These are phyloP conservation scores for Alternaria sp. DNA, from an alignment of 2,329 filamentous ascomycete species.

Conservation along the genomic window DNA sequence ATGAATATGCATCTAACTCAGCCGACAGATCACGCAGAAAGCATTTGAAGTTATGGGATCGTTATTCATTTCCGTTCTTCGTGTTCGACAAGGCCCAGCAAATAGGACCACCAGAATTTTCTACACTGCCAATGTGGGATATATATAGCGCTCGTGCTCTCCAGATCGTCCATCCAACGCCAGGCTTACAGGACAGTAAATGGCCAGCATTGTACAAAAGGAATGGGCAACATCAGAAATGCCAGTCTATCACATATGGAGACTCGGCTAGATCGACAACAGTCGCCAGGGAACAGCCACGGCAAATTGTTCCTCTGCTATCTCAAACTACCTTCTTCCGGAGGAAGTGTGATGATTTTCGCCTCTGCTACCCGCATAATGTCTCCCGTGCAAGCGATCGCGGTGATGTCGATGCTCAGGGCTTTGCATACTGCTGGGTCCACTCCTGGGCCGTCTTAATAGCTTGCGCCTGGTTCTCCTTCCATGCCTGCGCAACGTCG, in stretches of 20 bases:
- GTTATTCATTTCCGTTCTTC: conserved; percentile 33
- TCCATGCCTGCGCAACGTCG: conserved; percentile 97
- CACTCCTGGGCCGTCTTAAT: conserved; percentile 93
- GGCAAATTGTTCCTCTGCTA: conserved; percentile 4
- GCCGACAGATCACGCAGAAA: neutral
- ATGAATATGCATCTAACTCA: neutral
- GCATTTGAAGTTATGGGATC: conserved; percentile 7
- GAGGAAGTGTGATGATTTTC: neutral
- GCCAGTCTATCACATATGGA: neutral
- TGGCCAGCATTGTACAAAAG: conserved; percentile 24
- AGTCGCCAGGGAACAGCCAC: neutral
- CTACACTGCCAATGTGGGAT: conserved; percentile 25
- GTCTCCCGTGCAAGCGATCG: neutral
- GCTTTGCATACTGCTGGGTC: conserved; percentile 79
- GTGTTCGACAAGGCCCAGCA: conserved; percentile 17
- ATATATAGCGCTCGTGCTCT: conserved; percentile 29
- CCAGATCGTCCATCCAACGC: conserved; percentile 33
- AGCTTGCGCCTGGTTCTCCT: conserved; percentile 90
- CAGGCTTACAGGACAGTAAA: conserved; percentile 26
- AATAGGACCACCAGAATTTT: conserved; percentile 16
- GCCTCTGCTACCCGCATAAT: neutral
- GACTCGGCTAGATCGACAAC: neutral
- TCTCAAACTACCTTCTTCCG: conserved; percentile 3
- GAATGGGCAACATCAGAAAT: conserved; percentile 9
- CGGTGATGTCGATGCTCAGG: conserved; percentile 23